A percentile compares a stretch with the other conserved stretches of the same genome.
Evolutionary conservation across 2,329 filamentous ascomycete genomes (phyloP).

Genomic region (Diaporthe ilicicola): DNA sequence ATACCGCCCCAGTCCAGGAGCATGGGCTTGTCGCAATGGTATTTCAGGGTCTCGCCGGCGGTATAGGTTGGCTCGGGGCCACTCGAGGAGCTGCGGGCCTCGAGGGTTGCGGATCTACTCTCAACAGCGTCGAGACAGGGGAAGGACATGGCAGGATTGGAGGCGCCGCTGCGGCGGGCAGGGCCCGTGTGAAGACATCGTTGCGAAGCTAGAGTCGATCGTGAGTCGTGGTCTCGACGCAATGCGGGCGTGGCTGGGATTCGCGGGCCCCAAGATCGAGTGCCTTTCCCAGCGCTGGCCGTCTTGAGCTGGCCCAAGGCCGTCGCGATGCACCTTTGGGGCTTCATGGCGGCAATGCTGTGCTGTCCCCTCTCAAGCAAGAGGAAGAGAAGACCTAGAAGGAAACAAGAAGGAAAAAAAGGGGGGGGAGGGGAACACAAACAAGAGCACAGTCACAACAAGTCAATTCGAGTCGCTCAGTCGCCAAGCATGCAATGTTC

Average conservation of each 20-base stretch:
- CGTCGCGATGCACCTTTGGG: constrained; percentile 32
- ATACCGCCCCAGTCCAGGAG: constrained; percentile 94
- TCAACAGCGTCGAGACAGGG: constrained; percentile 90
- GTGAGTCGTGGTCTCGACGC: neutral
- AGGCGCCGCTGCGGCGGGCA: constrained; percentile 53
- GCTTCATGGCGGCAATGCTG: constrained; percentile 37
- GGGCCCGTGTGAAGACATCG: constrained; percentile 37
- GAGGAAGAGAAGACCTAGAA: no score
- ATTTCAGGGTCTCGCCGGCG: constrained; percentile 81
- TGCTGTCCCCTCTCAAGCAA: neutral
- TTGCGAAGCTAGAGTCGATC: neutral
- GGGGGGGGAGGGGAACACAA: no score
- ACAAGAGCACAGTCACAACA: neutral
- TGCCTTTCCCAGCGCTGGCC: neutral
- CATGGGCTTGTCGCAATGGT: constrained; percentile 77
- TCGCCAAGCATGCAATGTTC: constrained; percentile 1
- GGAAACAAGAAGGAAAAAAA: no score
- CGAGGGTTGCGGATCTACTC: constrained; percentile 77
- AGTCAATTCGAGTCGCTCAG: neutral
- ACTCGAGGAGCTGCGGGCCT: constrained; percentile 69
- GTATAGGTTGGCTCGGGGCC: constrained; percentile 97
- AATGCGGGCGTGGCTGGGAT: neutral
- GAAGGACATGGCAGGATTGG: constrained; percentile 88
- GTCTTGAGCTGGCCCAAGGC: constrained; percentile 34
- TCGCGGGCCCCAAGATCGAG: neutral